Conservation (phyloP, 805 yeast genomes). For the Yamadazyma ubonensis region DNA sequence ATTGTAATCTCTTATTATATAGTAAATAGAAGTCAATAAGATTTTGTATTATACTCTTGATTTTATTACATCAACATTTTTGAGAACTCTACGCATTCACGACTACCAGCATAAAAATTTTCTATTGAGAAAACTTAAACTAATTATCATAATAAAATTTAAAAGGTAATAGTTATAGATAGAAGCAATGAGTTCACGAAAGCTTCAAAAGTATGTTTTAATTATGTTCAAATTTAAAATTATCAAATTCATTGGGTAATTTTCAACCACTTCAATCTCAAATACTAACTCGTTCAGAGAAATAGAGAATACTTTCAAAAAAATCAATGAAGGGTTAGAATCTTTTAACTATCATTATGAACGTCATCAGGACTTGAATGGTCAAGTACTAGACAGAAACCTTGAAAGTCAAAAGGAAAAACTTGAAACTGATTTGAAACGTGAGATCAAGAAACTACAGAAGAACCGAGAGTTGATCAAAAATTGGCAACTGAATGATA, state of each 20-base stretch:
- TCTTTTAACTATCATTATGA: constrained; percentile 44
- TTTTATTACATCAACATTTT: too few relatives aligned
- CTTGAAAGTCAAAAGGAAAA: constrained; percentile 46
- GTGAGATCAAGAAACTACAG: constrained; percentile 46
- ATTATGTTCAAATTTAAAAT: background rate
- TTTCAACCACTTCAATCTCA: background rate
- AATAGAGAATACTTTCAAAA: constrained; percentile 43
- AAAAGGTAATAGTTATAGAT: background rate
- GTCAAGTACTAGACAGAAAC: constrained; percentile 25
- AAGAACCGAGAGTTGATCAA: constrained; percentile 47
- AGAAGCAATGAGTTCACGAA: constrained; percentile 22
- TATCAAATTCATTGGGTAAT: background rate
- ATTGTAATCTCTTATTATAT: constrained; percentile 26
- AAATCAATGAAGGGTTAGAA: constrained; percentile 45
- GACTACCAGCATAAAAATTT: constrained; percentile 11
- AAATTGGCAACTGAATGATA: constrained; percentile 42
- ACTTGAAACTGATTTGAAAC: constrained; percentile 43
- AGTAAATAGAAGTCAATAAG: background rate
- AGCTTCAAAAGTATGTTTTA: constrained; percentile 36
- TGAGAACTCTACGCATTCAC: constrained; percentile 9
- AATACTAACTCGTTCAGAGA: constrained; percentile 27
- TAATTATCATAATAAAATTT: constrained; percentile 4
- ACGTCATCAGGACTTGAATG: constrained; percentile 37
- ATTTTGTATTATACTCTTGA: background rate
- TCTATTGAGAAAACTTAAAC: constrained; percentile 9